Conservation (phyloP, 306 rosid species). For the Citrullus amarus region DNA sequence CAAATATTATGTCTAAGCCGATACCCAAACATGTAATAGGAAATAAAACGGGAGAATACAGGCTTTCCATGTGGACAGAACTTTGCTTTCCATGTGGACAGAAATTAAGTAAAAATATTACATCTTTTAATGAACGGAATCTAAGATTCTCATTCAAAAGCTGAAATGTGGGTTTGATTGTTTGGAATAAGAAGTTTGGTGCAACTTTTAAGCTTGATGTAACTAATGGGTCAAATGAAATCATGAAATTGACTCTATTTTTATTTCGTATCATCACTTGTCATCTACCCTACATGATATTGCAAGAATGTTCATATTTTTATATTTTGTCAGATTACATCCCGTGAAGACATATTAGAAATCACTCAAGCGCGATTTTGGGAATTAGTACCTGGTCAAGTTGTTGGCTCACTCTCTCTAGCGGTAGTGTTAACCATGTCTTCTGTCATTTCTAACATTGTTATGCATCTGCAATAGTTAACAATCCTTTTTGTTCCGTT, state of each 20-base stretch:
- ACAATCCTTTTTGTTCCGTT: neutral
- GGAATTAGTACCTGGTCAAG: conserved; percentile 93
- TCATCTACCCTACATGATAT: neutral
- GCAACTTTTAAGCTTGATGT: neutral
- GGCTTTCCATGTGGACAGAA: neutral
- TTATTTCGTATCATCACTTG: neutral
- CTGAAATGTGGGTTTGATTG: neutral
- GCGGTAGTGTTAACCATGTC: conserved; percentile 29
- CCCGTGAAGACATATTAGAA: conserved; percentile 66
- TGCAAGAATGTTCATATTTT: neutral
- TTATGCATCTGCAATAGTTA: neutral
- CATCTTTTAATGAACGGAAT: neutral
- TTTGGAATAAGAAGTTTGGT: neutral
- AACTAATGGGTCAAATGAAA: neutral
- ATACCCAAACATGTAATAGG: neutral
- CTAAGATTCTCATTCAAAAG: neutral
- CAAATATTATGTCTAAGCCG: neutral
- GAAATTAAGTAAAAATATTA: neutral
- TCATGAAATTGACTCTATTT: neutral
- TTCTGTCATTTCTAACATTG: neutral
- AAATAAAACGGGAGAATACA: neutral
- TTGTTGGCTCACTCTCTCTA: conserved; percentile 62
- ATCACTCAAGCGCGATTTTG: conserved; percentile 76
- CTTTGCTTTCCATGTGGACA: neutral
- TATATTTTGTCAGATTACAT: conserved; percentile 38